Evolutionary conservation across 331 rosid genomes (phyloP).

Genomic region (Pyracantha coccinea): DNA sequence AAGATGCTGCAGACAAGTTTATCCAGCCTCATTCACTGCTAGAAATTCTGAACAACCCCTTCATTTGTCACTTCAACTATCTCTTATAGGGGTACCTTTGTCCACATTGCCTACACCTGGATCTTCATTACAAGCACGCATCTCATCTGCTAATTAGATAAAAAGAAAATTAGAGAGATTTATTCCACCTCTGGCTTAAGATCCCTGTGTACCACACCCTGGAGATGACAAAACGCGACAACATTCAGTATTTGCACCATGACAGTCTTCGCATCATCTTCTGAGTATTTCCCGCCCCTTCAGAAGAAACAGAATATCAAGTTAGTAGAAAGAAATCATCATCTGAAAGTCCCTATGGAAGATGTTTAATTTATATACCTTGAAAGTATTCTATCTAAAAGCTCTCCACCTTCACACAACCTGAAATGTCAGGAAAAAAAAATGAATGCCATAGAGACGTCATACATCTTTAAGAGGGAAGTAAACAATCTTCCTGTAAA

Average conservation of each 20-base stretch:
- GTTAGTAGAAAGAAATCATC: constrained; percentile 6
- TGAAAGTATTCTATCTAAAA: constrained; percentile 89
- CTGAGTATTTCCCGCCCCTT: constrained; percentile 97
- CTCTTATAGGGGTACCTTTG: neutral
- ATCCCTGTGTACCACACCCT: constrained; percentile 98
- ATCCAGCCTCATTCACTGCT: neutral
- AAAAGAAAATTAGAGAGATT: constrained; percentile 7
- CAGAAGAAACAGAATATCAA: constrained; percentile 24
- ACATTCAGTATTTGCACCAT: constrained; percentile 88
- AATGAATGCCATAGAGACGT: neutral
- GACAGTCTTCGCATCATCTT: constrained; percentile 95
- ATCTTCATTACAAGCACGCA: neutral
- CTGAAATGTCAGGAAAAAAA: constrained; percentile 37
- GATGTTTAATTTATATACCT: constrained; percentile 43
- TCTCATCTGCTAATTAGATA: neutral
- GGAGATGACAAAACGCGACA: constrained; percentile 97
- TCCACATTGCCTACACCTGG: constrained; percentile 6
- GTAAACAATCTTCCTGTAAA: neutral
- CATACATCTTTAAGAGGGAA: constrained; percentile 2
- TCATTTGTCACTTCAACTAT: constrained; percentile 1
- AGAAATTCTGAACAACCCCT: neutral
- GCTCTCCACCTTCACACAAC: constrained; percentile 99
- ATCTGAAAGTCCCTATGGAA: constrained; percentile 10
- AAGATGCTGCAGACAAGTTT: neutral
- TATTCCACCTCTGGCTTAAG: constrained; percentile 90